Conservation (phyloP, 768 basidiomycete species). For the Mycena pura region DNA sequence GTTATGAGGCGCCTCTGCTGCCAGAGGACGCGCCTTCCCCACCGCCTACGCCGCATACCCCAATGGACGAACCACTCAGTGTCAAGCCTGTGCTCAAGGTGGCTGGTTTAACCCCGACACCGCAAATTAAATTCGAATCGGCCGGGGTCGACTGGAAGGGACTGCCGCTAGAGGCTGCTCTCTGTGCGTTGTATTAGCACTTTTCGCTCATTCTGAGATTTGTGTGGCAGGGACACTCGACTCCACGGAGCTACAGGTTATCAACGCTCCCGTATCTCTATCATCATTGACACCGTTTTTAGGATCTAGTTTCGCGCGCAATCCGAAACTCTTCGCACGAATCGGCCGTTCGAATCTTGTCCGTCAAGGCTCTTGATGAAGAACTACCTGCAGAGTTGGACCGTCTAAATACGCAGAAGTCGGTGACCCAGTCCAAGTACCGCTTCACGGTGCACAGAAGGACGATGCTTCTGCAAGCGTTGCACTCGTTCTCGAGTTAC, state of each 20-base stretch:
- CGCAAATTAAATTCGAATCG: conserved; percentile 62
- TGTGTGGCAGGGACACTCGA: conserved; percentile 60
- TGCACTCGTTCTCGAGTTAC: conserved; percentile 58
- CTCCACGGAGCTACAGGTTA: conserved; percentile 55
- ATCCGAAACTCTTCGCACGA: conserved; percentile 73
- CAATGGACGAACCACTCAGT: conserved; percentile 14
- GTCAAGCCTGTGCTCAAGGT: conserved; percentile 16
- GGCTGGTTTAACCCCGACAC: conserved; percentile 53
- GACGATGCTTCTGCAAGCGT: conserved; percentile 74
- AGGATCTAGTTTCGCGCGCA: conserved; percentile 73
- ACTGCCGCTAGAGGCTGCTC: conserved; percentile 71
- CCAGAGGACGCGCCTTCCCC: neutral
- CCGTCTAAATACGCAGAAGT: conserved; percentile 59
- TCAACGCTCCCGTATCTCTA: too few relatives aligned
- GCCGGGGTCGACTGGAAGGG: conserved; percentile 69
- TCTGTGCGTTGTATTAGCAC: conserved; percentile 49
- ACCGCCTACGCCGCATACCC: neutral
- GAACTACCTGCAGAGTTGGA: conserved; percentile 65
- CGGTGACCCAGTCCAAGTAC: conserved; percentile 66
- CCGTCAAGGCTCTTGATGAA: conserved; percentile 64
- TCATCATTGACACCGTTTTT: conserved; percentile 40
- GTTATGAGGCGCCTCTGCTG: conserved; percentile 1
- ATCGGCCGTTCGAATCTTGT: conserved; percentile 74
- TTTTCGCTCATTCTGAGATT: neutral
- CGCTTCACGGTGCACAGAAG: conserved; percentile 71